Conservation (phyloP, 2,329 filamentous ascomycete genomes). For the Westerdykella aurantiaca region DNA sequence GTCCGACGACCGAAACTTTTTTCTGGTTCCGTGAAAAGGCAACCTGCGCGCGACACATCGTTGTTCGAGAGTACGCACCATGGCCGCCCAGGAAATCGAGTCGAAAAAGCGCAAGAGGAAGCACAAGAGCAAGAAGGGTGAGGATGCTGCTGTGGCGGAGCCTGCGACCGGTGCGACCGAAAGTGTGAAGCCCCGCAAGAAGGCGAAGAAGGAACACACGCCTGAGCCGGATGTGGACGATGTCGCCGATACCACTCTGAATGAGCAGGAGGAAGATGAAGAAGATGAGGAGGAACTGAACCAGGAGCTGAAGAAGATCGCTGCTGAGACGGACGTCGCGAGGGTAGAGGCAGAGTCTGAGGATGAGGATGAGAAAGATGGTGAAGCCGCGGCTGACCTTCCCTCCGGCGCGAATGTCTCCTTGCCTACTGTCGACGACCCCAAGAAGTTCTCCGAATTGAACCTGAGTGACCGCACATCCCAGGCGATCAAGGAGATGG, state of each 20-base stretch:
- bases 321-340: conserved; percentile 21
- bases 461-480: conserved; percentile 84
- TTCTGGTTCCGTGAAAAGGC: neutral
- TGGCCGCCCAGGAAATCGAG: conserved; percentile 37
- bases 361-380: conserved; percentile 26
- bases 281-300: conserved; percentile 31
- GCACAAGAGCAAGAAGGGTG: conserved; percentile 36
- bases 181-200: conserved; percentile 37
- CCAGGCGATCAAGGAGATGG: conserved; percentile 84
- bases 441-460: conserved; percentile 71
- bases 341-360: conserved; percentile 21
- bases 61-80: conserved; percentile 14
- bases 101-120: conserved; percentile 47
- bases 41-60: neutral
- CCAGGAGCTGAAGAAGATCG: conserved; percentile 29
- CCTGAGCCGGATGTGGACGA: conserved; percentile 16
- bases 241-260: conserved; percentile 12
- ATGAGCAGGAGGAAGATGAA: conserved; percentile 30
- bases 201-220: conserved; percentile 37
- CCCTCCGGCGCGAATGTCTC: conserved; percentile 52
- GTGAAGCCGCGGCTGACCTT: conserved; percentile 42
- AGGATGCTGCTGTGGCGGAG: conserved; percentile 17
- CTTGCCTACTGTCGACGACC: conserved; percentile 57
- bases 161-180: conserved; percentile 32
- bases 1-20: conserved; percentile 4